These are phyloP conservation scores for Arthrinium puccinioides DNA, from an alignment of 2,329 filamentous ascomycete species.

Conservation along the genomic window DNA sequence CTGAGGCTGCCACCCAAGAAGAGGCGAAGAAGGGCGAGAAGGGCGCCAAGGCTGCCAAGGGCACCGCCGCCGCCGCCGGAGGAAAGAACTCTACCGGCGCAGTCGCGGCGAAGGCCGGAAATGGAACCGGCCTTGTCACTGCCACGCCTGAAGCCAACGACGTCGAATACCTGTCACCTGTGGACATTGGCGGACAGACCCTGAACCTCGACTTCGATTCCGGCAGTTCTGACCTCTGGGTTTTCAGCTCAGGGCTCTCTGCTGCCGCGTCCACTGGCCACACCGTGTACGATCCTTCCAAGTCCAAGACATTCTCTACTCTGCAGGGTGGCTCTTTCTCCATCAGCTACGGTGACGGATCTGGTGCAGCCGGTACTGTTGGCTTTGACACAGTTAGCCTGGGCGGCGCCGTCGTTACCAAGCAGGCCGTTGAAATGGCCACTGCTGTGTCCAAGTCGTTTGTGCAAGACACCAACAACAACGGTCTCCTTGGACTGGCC, in stretches of 20 bases:
- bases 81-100: no score
- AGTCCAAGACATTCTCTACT: slow-evolving; percentile 19
- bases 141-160: slow-evolving; percentile 20
- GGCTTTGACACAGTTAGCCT: slow-evolving; percentile 27
- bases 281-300: slow-evolving; percentile 17
- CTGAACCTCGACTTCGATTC: slow-evolving; percentile 27
- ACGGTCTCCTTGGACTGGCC: slow-evolving; percentile 36
- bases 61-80: slow-evolving; percentile 4
- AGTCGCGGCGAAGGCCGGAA: slow-evolving; percentile 12
- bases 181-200: slow-evolving; percentile 24
- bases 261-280: slow-evolving; percentile 17
- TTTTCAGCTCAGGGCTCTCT: slow-evolving; percentile 27
- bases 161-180: slow-evolving; percentile 23
- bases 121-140: slow-evolving; percentile 17
- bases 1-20: neutral
- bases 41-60: slow-evolving; percentile 2
- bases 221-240: slow-evolving; percentile 27
- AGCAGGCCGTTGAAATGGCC: slow-evolving; percentile 24
- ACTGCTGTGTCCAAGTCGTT: slow-evolving; percentile 22
- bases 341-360: slow-evolving; percentile 26
- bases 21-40: neutral
- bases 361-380: slow-evolving; percentile 23
- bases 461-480: slow-evolving; percentile 24
- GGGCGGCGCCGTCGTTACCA: slow-evolving; percentile 20
- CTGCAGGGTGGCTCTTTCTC: slow-evolving; percentile 21